Percentiles rank a stretch among this genome's conserved stretches.
Evolutionary conservation across 2,329 filamentous ascomycete species (phyloP).

Genomic region (Tolypocladium amazonense): DNA sequence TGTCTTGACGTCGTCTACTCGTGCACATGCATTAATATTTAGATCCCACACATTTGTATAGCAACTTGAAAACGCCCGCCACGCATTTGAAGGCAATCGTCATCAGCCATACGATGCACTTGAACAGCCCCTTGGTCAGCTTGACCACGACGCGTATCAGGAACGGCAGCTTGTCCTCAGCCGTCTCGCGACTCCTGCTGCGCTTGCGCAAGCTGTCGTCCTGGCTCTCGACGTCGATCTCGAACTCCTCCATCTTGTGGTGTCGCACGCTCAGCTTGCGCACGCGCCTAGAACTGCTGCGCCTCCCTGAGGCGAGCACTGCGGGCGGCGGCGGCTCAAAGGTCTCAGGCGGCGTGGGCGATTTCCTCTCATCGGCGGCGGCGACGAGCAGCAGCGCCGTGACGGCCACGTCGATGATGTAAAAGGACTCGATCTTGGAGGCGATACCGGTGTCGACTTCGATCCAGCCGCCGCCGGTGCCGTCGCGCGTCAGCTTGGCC

Average conservation of each 20-base stretch:
- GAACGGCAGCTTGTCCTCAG: slow-evolving; percentile 39
- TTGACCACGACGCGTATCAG: slow-evolving; percentile 37
- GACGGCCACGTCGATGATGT: slow-evolving; percentile 52
- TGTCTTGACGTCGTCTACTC: not conserved
- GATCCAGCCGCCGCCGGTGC: slow-evolving; percentile 46
- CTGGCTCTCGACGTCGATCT: slow-evolving; percentile 54
- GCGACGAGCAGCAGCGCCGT: slow-evolving; percentile 50
- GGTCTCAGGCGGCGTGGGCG: slow-evolving; percentile 29
- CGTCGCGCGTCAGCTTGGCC: slow-evolving; percentile 49
- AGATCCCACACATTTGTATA: slow-evolving; percentile 39
- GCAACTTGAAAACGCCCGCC: slow-evolving; percentile 35
- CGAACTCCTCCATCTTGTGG: slow-evolving; percentile 43
- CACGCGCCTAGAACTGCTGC: slow-evolving; percentile 10
- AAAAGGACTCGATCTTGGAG: slow-evolving; percentile 48
- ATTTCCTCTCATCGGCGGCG: slow-evolving; percentile 42
- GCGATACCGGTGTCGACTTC: slow-evolving; percentile 53
- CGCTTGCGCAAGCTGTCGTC: slow-evolving; percentile 29
- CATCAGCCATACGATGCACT: slow-evolving; percentile 47
- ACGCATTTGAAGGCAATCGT: slow-evolving; percentile 45
- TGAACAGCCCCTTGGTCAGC: slow-evolving; percentile 41
- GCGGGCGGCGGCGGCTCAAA: slow-evolving; percentile 48
- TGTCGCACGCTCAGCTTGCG: slow-evolving; percentile 22
- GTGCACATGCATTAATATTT: slow-evolving; percentile 22
- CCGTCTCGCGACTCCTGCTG: slow-evolving; percentile 25
- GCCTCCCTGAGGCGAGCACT: slow-evolving; percentile 12